Evolutionary conservation across 768 basidiomycete genomes (phyloP).

Genomic region (Artomyces pyxidatus): DNA sequence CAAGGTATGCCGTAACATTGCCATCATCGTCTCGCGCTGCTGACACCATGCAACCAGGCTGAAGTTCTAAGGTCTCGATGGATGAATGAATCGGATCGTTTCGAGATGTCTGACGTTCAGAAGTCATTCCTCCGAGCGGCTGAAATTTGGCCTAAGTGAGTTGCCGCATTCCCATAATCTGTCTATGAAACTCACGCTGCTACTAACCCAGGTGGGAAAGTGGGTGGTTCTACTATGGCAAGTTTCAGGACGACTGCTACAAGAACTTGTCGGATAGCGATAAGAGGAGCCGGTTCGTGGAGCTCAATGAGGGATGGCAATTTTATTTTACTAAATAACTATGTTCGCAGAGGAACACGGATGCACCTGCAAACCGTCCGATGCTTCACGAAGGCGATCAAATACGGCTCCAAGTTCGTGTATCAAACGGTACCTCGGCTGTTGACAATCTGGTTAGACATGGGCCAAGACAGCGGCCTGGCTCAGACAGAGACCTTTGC

Average conservation of each 20-base stretch:
- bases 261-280: conserved; percentile 43
- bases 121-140: conserved; percentile 47
- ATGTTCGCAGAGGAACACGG: conserved; percentile 40
- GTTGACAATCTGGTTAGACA: conserved; percentile 90
- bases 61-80: conserved; percentile 80
- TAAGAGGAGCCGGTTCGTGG: conserved; percentile 35
- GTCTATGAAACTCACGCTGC: neutral
- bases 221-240: conserved; percentile 77
- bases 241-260: conserved; percentile 77
- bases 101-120: conserved; percentile 54
- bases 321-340: neutral
- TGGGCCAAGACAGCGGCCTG: conserved; percentile 51
- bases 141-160: conserved; percentile 42
- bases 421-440: conserved; percentile 94
- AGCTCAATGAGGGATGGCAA: neutral
- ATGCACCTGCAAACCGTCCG: conserved; percentile 63
- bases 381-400: conserved; percentile 63
- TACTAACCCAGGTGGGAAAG: conserved; percentile 62
- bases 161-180: neutral
- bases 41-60: conserved; percentile 36
- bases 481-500: conserved; percentile 31
- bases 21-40: neutral
- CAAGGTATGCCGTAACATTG: conserved; percentile 42
- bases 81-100: conserved; percentile 87
- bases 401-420: conserved; percentile 85